Conservation (phyloP, 2,329 filamentous ascomycete genomes). For the Tricladium varicosporioides region DNA sequence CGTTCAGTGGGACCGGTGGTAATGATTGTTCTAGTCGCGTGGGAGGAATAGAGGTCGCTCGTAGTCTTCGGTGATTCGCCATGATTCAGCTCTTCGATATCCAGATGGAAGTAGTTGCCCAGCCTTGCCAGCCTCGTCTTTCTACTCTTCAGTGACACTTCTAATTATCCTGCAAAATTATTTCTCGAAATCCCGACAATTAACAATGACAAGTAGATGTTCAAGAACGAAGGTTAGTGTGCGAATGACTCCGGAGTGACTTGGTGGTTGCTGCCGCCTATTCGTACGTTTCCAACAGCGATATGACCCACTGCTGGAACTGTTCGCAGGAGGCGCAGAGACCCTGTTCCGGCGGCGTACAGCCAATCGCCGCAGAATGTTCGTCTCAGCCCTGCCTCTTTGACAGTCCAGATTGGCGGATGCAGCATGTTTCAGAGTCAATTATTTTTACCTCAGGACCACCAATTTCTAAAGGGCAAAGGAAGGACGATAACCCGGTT, state of each 20-base stretch:
- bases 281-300: conserved; percentile 9
- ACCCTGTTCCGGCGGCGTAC: neutral
- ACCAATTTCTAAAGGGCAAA: neutral
- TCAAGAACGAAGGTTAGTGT: too few species aligned
- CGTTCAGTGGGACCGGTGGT: conserved; percentile 19
- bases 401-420: neutral
- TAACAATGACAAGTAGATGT: too few species aligned
- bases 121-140: conserved; percentile 12
- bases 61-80: conserved; percentile 15
- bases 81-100: conserved; percentile 9
- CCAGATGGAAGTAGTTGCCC: neutral
- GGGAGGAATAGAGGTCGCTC: conserved; percentile 19
- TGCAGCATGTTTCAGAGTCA: conserved; percentile 1
- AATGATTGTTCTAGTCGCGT: conserved; percentile 24
- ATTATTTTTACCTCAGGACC: conserved; percentile 7
- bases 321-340: neutral
- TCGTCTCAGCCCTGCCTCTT: conserved; percentile 1
- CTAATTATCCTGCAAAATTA: too few species aligned
- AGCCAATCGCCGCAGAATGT: neutral
- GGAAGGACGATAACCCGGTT: neutral
- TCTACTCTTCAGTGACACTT: too few species aligned
- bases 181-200: neutral
- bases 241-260: neutral
- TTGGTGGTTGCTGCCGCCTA: conserved; percentile 9
- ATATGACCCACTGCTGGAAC: neutral